Evolutionary conservation across 2,329 filamentous ascomycete genomes (phyloP), one percentile per base, ranked within the genome.

Genomic region (Aspergillus transmontanensis): DNA sequence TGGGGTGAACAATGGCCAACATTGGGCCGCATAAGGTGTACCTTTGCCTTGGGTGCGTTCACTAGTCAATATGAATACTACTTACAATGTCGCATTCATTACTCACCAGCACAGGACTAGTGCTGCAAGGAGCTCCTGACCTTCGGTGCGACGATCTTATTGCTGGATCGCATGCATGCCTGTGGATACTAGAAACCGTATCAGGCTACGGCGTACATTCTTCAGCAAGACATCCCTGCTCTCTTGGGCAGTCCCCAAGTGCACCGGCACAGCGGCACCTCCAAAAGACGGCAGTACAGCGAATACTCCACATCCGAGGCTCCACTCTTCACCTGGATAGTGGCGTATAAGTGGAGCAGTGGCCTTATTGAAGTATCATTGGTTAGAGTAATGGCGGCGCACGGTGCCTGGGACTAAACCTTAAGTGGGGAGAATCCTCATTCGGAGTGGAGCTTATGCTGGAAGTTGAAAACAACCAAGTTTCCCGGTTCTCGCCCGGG

Each of bases 401-500:
- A 54, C 51, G 51, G 51, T 54, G 30, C 51, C 51, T 54, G 32
- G 34, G 32, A 23, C 51, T 55, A 55, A 55, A 39, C 51, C 51
- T 55, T 55, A 55, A 55, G 9, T 26, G 23, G 45, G 21, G 51
- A 23, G 19, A 32, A 36, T 54, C 32, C 19, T 54, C 51, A n/a
- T 23, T 36, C 51, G 14, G 36, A 39, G 51, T 41, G 48, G 48
- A 32, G 28, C 48, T 51, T 21, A 51, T 19, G 28, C 28, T 51
- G 48, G 48, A 19, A 19, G 48, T 32, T n/a, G 48, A 51, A 51
- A 51, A 51, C 19, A 32, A 51, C 28, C 16, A 51, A 30, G 48
- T 34, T 51, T n/a, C 23, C 23, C 46, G 23, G 46, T 32, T 30
- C 26, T 50, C 14, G 51, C 10, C n/a, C 2, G 32, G 5, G 32